Base-by-base conservation (phyloP, 2,329 filamentous ascomycete species). In the Pseudogymnoascus sp. region DNA sequence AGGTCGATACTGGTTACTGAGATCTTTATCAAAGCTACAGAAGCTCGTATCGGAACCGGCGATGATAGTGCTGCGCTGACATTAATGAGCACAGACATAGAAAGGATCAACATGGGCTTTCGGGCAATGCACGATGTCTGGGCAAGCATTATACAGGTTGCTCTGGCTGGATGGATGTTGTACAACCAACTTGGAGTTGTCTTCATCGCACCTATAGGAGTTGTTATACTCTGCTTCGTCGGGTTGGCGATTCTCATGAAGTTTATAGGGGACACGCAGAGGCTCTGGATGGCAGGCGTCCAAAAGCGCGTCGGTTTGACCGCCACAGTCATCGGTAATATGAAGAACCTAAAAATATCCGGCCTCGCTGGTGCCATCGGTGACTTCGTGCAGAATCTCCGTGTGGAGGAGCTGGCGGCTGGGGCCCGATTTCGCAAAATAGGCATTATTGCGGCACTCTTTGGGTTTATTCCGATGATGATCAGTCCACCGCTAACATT, bases 181-280 rank as follows among this genome's bases (percentile, higher is more conserved):
- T 43, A 67, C 14, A 56, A 59, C 16, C 59, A 68, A 59, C 67
- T 84, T 0, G 81, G 82, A 0, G 70, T 73, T 0, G 79, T 80
- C 0, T 84, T 80, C 40, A 69, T 77, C 0, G 77, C 78, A 0
- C 81, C 82, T 0, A 73, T 84, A 5, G 74, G 76, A 0, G 71
- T 81, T 2, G 77, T 80, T 0, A 56, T 77, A 7, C 46, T 65
- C 21, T 71, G 70, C 60, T 68, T 69, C 38, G 59, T 64, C 14
- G 62, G 64, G n/a, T 62, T 71, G 21, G 66, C 25, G 0, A 63
- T 71, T 37, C 40, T 63, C 1, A 62, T 49, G 3, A 62, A 25
- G 14, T 65, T 66, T 28, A 70, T 75, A 1, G 73, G 73, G 63
- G 64, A 69, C 12, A 69, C 72, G 18, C 75, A 76, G 65, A 69